These are phyloP conservation scores for Plasmodium chabaudi DNA, from an alignment of 169 alveolate species.

Conservation along the genomic window DNA sequence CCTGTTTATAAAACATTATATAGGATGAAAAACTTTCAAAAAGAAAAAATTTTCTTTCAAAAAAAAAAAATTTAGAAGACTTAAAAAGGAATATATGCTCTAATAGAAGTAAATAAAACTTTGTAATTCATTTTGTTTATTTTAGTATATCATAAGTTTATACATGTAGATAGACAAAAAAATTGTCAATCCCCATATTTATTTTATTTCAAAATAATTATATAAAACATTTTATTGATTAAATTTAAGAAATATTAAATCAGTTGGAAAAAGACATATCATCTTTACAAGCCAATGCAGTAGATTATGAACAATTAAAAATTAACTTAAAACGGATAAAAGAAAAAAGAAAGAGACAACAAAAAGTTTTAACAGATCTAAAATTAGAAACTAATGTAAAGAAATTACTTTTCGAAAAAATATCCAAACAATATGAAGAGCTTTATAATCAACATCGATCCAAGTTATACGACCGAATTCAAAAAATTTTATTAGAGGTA, in stretches of 20 bases:
- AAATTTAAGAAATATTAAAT: constrained; percentile 24
- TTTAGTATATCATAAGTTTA: background rate
- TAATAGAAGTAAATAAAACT: constrained; percentile 32
- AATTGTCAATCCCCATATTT: background rate
- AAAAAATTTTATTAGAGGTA: constrained; percentile 54
- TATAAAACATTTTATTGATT: too few species aligned
- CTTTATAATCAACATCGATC: constrained; percentile 15
- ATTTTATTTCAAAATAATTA: background rate
- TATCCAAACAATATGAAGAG: constrained; percentile 25
- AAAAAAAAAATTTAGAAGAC: constrained; percentile 42
- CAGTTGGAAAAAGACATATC: constrained; percentile 28
- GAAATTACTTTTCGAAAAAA: constrained; percentile 38
- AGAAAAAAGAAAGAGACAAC: constrained; percentile 68
- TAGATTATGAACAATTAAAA: constrained; percentile 60
- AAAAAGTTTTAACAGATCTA: constrained; percentile 42
- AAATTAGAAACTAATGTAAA: constrained; percentile 53
- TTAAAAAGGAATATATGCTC: constrained; percentile 24
- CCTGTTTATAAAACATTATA: background rate
- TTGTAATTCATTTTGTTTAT: background rate
- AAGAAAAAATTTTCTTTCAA: constrained; percentile 40
- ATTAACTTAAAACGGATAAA: constrained; percentile 27
- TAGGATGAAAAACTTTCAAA: constrained; percentile 60
- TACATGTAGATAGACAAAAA: too few species aligned
- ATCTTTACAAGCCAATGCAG: constrained; percentile 15
- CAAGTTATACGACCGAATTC: constrained; percentile 32